Conservation (phyloP, 1,139 yeast genomes). For the Arxiozyma telluris region DNA sequence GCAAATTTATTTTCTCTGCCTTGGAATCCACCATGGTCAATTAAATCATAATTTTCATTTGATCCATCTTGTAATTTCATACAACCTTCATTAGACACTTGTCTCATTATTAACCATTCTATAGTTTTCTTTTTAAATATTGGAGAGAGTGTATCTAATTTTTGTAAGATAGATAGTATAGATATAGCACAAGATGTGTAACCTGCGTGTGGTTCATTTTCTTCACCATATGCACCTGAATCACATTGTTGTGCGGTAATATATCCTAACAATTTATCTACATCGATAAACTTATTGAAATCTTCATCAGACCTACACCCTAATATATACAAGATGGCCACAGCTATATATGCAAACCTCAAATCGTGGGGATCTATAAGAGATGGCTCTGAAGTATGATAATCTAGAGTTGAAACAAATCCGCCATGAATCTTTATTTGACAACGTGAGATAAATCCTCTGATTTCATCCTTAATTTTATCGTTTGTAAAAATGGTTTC, state of each 20-base stretch:
- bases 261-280: conserved; percentile 34
- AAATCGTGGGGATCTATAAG: conserved; percentile 63
- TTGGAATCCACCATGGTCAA: conserved; percentile 67
- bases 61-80: conserved; percentile 26
- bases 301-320: conserved; percentile 25
- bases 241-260: conserved; percentile 39
- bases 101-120: conserved; percentile 59
- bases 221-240: conserved; percentile 63
- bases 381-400: conserved; percentile 21
- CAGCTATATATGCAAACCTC: conserved; percentile 68
- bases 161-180: conserved; percentile 41
- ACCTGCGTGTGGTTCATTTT: conserved; percentile 79
- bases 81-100: conserved; percentile 33
- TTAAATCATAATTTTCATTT: conserved; percentile 24
- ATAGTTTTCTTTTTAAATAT: conserved; percentile 33
- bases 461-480: conserved; percentile 11
- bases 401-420: conserved; percentile 43
- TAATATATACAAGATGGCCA: conserved; percentile 49
- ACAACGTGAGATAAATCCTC: conserved; percentile 19
- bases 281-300: conserved; percentile 37
- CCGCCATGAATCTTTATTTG: conserved; percentile 39
- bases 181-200: conserved; percentile 80
- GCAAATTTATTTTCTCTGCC: conserved; percentile 80
- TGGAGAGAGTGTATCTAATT: conserved; percentile 18
- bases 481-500: conserved; percentile 10